Evolutionary conservation across 2,329 filamentous ascomycete genomes (phyloP), one percentile per base, ranked within the genome.

Genomic region (Davidsoniella eucalypti): DNA sequence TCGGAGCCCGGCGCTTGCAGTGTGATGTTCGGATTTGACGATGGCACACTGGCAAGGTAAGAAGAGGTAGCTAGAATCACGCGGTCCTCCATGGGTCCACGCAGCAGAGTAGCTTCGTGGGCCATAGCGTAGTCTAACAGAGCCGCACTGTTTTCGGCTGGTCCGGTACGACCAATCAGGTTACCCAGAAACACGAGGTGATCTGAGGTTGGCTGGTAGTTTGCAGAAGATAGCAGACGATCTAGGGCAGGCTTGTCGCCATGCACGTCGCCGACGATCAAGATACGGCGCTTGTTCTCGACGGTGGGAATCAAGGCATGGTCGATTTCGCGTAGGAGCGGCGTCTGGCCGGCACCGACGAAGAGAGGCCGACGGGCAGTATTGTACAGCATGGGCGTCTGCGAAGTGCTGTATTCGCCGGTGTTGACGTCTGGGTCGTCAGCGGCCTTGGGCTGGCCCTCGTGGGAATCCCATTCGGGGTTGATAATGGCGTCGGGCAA

Each of bases 251-350:
- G 62, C 57, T 77, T 77, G 69, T 92, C 92, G 45, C 92, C 92
- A 66, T 96, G 90, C 12, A 96, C 86, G 65, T 98, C 92, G 50
- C 92, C 90, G 33, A 96, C 71, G 54, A 96, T 71, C 33, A 96
- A 69, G 21, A 98, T 67, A 16, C 87, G 71, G 49, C 73, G 76
- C 18, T 66, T 58, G 37, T 67, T 65, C 17, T 61, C 52, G 23
- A 58, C 43, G 3, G 65, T 66, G 2, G 63, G 60, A 16, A 66
- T 53, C 43, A 60, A 49, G 38, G 59, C 47, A 8, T 54, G 49
- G 9, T 64, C 61, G 7, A 69, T 56, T 14, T 55, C 54, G 29
- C 58, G 59, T 36, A 63, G 54, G 44, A 64, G 57, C 8, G 56
- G 59, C 21, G 63, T 59, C 12, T 23, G 17, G 37, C 54, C 54